These are phyloP conservation scores for Fraxinus greggii DNA, from an alignment of 305 asterid genomes.

Conservation along the genomic window DNA sequence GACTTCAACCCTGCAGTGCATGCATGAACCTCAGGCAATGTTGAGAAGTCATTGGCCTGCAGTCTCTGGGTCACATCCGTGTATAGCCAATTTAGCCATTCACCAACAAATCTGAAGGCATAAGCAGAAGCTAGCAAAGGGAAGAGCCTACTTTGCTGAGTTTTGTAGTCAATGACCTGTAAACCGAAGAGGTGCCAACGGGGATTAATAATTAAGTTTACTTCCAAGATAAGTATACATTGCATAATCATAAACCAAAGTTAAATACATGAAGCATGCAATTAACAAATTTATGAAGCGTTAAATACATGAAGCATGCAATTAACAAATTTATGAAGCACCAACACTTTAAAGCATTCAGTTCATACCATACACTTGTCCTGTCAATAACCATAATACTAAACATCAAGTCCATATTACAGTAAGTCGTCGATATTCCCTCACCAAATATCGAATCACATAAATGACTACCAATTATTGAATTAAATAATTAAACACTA, in stretches of 20 bases:
- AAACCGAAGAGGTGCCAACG: conserved; percentile 17
- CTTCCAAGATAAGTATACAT: background rate
- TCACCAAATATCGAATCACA: background rate
- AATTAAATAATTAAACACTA: background rate
- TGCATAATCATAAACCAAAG: background rate
- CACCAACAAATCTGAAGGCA: conserved; percentile 94
- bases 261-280: background rate
- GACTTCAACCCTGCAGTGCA: conserved; percentile 99
- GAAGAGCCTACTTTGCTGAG: conserved; percentile 92
- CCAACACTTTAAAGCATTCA: background rate
- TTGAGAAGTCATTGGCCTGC: conserved; percentile 80
- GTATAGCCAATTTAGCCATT: conserved; percentile 97
- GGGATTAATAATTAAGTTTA: background rate
- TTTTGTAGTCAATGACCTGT: conserved; percentile 92
- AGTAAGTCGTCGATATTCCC: background rate
- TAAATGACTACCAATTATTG: background rate
- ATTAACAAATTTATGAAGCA: background rate
- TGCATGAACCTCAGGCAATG: conserved; percentile 96
- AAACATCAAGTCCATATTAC: background rate
- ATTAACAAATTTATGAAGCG: background rate
- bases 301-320: background rate
- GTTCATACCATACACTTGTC: background rate
- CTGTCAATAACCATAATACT: background rate
- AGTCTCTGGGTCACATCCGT: conserved; percentile 79
- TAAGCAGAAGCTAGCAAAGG: conserved; percentile 97